These are phyloP conservation scores for Neonectria hederae DNA, from an alignment of 2,329 filamentous ascomycete species.

Conservation along the genomic window DNA sequence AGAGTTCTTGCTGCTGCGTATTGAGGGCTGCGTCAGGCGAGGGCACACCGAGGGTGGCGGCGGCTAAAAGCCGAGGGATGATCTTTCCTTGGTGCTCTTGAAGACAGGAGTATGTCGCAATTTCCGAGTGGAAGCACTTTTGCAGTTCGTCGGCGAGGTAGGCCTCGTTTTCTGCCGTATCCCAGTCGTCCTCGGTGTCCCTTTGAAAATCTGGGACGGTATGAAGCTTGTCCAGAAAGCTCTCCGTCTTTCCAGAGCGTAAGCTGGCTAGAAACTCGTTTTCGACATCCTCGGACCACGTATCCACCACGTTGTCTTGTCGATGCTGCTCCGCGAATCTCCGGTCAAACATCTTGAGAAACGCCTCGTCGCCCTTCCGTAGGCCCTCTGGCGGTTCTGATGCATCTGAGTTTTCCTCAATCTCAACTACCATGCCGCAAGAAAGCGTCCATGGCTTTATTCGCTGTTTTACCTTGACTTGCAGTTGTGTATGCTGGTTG, in stretches of 20 bases:
- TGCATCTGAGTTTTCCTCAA: constrained; percentile 26
- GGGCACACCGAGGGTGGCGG: constrained; percentile 16
- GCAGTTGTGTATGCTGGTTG: background rate
- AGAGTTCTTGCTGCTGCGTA: constrained; percentile 11
- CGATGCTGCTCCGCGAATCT: constrained; percentile 31
- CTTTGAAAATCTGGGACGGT: background rate
- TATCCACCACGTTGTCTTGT: constrained; percentile 13
- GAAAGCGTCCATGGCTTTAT: constrained; percentile 20
- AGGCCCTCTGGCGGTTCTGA: background rate
- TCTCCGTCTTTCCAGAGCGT: background rate
- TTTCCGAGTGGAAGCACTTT: constrained; percentile 26
- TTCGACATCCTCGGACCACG: constrained; percentile 20
- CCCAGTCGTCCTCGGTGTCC: constrained; percentile 30
- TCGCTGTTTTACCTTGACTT: background rate
- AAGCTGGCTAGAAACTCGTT: background rate
- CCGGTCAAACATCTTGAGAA: constrained; percentile 40
- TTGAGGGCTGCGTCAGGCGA: background rate
- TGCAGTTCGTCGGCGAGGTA: constrained; percentile 20
- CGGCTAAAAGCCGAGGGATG: constrained; percentile 30
- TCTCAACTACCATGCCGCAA: constrained; percentile 36
- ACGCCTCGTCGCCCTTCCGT: constrained; percentile 10
- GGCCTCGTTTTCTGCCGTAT: constrained; percentile 28
- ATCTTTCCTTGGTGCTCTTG: constrained; percentile 28
- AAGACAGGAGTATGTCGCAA: constrained; percentile 29
- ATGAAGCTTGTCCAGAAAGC: constrained; percentile 14